phyloP scores from a whole-genome alignment of 768 basidiomycete species.

The Lactarius vividus region DNA sequence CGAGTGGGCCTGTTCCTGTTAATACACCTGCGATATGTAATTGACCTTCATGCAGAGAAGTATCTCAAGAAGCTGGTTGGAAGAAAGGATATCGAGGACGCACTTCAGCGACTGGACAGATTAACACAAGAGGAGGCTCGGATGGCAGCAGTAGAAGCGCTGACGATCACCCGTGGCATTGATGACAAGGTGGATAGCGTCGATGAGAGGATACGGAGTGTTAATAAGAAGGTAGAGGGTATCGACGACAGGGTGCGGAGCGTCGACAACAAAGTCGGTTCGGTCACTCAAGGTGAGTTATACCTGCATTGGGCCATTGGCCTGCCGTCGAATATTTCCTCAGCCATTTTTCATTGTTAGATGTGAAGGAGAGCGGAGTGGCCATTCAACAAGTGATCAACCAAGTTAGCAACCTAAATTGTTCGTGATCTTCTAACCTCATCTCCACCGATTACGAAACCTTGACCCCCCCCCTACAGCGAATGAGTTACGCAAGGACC shows the following conservation, averaged over 20 bases:
- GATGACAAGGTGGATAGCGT: not conserved
- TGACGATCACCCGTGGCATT: not conserved
- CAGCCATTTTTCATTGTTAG: not conserved
- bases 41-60: not conserved
- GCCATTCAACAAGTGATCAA: not conserved
- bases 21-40: not conserved
- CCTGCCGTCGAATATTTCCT: not conserved
- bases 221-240: not conserved
- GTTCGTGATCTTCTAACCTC: not conserved
- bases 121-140: not conserved
- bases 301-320: not conserved
- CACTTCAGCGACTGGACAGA: not conserved
- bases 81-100: not conserved
- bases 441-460: not conserved
- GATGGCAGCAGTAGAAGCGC: not conserved
- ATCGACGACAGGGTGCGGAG: not conserved
- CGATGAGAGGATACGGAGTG: not conserved
- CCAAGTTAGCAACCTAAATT: not conserved
- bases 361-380: not conserved
- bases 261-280: not conserved
- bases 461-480: not conserved
- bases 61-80: not conserved
- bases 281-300: not conserved
- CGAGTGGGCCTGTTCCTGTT: not conserved
- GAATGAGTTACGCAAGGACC: not conserved